phyloP scores from a whole-genome alignment of 2,329 filamentous ascomycete species.

The Cercospora canescens region DNA sequence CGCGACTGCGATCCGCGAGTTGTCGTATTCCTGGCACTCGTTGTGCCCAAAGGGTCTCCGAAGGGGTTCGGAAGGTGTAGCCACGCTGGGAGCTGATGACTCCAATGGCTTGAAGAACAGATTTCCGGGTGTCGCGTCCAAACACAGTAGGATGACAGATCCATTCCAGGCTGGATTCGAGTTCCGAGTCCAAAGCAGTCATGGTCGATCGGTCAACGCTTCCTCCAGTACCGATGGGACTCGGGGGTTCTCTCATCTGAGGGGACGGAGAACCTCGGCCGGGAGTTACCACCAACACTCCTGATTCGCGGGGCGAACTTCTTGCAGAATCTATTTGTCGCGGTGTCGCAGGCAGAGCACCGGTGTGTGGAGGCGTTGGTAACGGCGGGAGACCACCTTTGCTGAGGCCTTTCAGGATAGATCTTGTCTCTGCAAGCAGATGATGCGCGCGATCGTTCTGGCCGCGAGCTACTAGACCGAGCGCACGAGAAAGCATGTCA shows the following conservation, averaged over 20 bases:
- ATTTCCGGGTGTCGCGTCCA: conserved; percentile 88
- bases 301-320: conserved; percentile 23
- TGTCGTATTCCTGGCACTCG: conserved; percentile 78
- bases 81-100: conserved; percentile 93
- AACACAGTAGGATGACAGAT: conserved; percentile 97
- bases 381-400: conserved; percentile 93
- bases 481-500: conserved; percentile 91
- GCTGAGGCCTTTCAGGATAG: conserved; percentile 91
- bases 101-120: conserved; percentile 92
- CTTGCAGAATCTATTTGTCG: conserved; percentile 13
- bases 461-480: conserved; percentile 85
- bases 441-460: conserved; percentile 94
- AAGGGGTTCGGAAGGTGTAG: conserved; percentile 87
- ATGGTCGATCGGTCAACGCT: conserved; percentile 83
- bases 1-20: conserved; percentile 78
- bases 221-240: conserved; percentile 59
- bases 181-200: conserved; percentile 82
- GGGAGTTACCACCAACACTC: conserved; percentile 18
- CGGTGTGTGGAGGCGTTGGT: conserved; percentile 57
- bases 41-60: conserved; percentile 85
- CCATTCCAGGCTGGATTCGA: conserved; percentile 92
- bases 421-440: conserved; percentile 86
- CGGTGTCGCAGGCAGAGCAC: conserved; percentile 40
- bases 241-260: conserved; percentile 28
- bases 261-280: conserved; percentile 43